Conservation (phyloP, 176 grass and related monocot species). For the Thalia dealbata region DNA sequence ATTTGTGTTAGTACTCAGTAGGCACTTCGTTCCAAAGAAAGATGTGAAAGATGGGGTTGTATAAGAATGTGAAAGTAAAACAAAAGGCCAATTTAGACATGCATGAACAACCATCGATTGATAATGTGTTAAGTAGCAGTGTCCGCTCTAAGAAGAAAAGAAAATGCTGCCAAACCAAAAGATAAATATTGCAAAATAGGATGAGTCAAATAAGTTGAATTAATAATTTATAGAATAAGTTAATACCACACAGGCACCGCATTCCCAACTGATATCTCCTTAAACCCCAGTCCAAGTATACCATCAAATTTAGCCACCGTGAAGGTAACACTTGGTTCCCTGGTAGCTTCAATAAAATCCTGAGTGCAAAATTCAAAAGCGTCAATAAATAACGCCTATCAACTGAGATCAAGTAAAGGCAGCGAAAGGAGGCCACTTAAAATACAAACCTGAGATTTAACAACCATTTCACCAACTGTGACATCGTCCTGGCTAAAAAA, state of each 20-base stretch:
- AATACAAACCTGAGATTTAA: conserved; percentile 54
- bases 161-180: neutral
- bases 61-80: too few species aligned
- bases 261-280: conserved; percentile 83
- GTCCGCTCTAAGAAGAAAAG: neutral
- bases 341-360: conserved; percentile 92
- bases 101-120: too few species aligned
- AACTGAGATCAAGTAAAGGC: neutral
- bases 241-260: conserved; percentile 65
- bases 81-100: too few species aligned
- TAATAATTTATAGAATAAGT: neutral
- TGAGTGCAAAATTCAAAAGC: conserved; percentile 20
- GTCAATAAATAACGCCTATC: neutral
- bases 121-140: neutral
- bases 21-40: too few species aligned
- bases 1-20: too few species aligned
- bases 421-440: neutral
- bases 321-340: conserved; percentile 64
- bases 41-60: too few species aligned
- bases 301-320: conserved; percentile 78
- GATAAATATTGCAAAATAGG: neutral
- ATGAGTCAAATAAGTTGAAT: neutral
- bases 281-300: conserved; percentile 88
- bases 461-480: conserved; percentile 46
- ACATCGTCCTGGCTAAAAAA: conserved; percentile 77